Conservation (phyloP, 495 filamentous ascomycete species). For the Immersiella caudata region DNA sequence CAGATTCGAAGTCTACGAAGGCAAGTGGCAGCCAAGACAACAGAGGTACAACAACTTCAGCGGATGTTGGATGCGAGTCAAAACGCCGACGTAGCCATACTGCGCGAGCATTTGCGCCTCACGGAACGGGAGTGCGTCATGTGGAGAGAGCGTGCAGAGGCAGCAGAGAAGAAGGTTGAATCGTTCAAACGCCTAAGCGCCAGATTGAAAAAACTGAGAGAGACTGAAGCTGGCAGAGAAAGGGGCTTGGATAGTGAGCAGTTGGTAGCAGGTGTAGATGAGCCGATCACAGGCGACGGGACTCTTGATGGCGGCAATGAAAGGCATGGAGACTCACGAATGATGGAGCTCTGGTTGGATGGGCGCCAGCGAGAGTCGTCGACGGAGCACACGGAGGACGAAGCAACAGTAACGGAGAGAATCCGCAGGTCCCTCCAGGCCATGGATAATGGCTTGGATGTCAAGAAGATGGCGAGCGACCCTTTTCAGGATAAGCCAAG, state of each 20-base stretch:
- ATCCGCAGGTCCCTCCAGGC: conserved; percentile 22
- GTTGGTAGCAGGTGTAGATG: not conserved
- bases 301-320: not conserved
- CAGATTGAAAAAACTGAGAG: conserved; percentile 32
- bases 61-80: conserved; percentile 44
- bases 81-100: conserved; percentile 41
- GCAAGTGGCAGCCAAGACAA: conserved; percentile 42
- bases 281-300: not conserved
- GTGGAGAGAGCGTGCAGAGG: conserved; percentile 56
- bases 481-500: not conserved
- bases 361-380: not conserved
- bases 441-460: conserved; percentile 2
- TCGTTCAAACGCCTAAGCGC: conserved; percentile 40
- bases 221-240: not conserved
- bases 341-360: not conserved
- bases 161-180: conserved; percentile 51
- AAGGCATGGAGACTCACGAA: not conserved
- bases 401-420: conserved; percentile 17
- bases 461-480: not conserved
- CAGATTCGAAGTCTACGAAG: conserved; percentile 51
- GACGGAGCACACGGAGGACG: conserved; percentile 24
- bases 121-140: conserved; percentile 46
- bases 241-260: not conserved
- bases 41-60: conserved; percentile 47
- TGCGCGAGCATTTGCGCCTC: conserved; percentile 49